Conservation (phyloP, 257 asterid species). For the Salvia hispanica region DNA sequence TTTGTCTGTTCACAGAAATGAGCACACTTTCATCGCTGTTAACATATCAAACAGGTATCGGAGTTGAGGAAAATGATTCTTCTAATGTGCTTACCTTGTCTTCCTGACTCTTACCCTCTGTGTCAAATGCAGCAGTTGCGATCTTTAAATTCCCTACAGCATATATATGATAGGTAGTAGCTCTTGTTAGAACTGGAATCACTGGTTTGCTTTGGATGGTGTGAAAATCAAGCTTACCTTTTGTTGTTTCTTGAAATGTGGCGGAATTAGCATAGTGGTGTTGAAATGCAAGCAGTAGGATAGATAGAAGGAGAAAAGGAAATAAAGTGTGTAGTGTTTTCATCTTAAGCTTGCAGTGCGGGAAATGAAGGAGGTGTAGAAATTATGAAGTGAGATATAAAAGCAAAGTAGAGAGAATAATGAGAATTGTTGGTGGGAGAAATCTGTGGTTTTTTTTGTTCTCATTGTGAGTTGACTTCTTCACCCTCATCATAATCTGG, state of each 20-base stretch:
- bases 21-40: neutral
- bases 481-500: conserved; percentile 38
- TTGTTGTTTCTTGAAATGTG: conserved; percentile 40
- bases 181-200: conserved; percentile 1
- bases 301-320: conserved; percentile 47
- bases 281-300: conserved; percentile 39
- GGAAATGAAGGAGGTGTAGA: conserved; percentile 28
- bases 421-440: conserved; percentile 20
- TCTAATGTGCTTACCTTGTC: conserved; percentile 42
- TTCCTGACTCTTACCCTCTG: conserved; percentile 33
- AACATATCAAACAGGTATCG: neutral
- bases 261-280: conserved; percentile 30
- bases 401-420: conserved; percentile 33
- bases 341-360: conserved; percentile 39
- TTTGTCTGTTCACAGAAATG: conserved; percentile 29
- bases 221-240: conserved; percentile 37
- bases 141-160: conserved; percentile 46
- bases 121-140: conserved; percentile 37
- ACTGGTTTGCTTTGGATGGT: neutral
- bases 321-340: conserved; percentile 32
- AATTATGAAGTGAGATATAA: conserved; percentile 32
- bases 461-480: conserved; percentile 56
- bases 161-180: conserved; percentile 28
- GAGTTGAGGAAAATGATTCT: neutral
- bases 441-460: conserved; percentile 29